phyloP scores from a whole-genome alignment of 2,329 filamentous ascomycete species.

The Lasiodiplodia hormozganensis region DNA sequence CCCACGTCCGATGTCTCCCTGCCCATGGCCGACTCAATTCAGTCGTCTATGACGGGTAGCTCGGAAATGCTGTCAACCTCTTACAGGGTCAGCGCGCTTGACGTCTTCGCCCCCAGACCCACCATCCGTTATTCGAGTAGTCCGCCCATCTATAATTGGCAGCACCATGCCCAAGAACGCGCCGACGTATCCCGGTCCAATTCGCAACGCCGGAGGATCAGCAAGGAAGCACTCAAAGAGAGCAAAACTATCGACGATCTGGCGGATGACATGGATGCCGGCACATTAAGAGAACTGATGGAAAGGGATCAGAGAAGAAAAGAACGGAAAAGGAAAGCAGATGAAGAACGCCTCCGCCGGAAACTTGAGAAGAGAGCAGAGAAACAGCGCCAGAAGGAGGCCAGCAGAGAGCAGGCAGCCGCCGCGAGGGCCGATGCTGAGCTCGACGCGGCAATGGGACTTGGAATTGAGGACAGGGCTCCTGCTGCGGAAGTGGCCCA shows the following conservation, averaged over 20 bases:
- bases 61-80: conserved; percentile 70
- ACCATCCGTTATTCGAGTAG: conserved; percentile 70
- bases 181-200: conserved; percentile 52
- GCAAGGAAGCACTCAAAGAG: conserved; percentile 63
- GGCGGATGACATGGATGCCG: conserved; percentile 84
- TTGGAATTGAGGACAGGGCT: conserved; percentile 63
- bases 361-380: conserved; percentile 72
- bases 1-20: conserved; percentile 77
- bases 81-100: conserved; percentile 81
- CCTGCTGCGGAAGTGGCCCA: not conserved
- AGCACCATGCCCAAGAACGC: conserved; percentile 43
- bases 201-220: conserved; percentile 58
- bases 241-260: conserved; percentile 69
- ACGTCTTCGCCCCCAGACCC: conserved; percentile 83
- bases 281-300: conserved; percentile 85
- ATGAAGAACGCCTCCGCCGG: conserved; percentile 71
- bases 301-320: conserved; percentile 84
- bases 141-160: conserved; percentile 30
- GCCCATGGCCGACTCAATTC: conserved; percentile 74
- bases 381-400: conserved; percentile 62
- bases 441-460: conserved; percentile 47
- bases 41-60: conserved; percentile 76
- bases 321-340: conserved; percentile 73
- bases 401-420: conserved; percentile 64
- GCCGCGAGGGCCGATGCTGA: conserved; percentile 46